Base-by-base conservation (phyloP, 129 eudicot genomes). In the Lonicera japonica region DNA sequence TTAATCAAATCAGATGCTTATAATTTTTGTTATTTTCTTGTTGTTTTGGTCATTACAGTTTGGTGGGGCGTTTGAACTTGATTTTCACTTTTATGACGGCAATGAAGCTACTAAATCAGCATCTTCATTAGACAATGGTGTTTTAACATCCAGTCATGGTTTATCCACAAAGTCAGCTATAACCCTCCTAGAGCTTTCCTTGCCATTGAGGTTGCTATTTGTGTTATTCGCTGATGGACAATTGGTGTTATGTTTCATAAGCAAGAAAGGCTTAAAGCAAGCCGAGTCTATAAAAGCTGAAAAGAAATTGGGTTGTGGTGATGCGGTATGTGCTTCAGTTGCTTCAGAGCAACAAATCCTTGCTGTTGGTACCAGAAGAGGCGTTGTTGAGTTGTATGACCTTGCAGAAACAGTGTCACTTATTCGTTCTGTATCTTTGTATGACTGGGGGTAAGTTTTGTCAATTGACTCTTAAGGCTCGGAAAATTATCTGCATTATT, bases 401-500 rank as follows among this genome's bases (percentile, higher is more conserved):
- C 79, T 92, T 54, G 83, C 81, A 34, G 96, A 85, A 73, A 75
- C 95, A 23, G 80, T 77, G 8, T 74, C 88, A 54, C 86, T 80
- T 52, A 75, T 92, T 60, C 98, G 96, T 18, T 60, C 86, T 67
- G 88, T 92, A 63, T 92, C 98, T 60, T 79, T 92, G 64, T 82
- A 78, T 74, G 98, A 92, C 29, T 92, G 98, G 98, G 98, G 98
- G 98, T 92, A 84, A 84, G 98, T 61, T n/a, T 63, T 63, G 50
- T 8, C 56, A 10, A 25, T 70, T 75, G 38, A 62, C 57, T 65
- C 65, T 41, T 36, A 50, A 11, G 23, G 19, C 24, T 60, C 56
- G 20, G 21, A 22, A 60, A 68, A 59, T 58, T 53, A 58, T 47
- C 64, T 65, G 45, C 21, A 67, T 68, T 36, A 51, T 23, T 66